Percentiles rank a stretch among this genome's conserved stretches.
These are phyloP conservation scores for Globisporangium uncinulatum DNA, from an alignment of 352 stramenopile species.

Conservation along the genomic window DNA sequence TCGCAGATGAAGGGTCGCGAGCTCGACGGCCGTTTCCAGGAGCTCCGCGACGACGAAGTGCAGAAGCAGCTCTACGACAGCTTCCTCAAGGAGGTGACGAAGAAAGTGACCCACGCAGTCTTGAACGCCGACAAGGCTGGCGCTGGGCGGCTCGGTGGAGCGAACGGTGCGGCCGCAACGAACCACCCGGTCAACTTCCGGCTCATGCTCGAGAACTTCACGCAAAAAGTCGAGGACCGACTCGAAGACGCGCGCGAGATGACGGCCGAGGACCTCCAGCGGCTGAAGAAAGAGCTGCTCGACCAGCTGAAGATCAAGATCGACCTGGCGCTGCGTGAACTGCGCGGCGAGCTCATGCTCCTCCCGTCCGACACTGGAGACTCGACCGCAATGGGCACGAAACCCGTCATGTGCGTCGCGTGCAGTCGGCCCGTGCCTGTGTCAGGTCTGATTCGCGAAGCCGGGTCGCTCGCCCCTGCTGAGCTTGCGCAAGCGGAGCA, in stretches of 20 bases:
- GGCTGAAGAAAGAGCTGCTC: constrained; percentile 56
- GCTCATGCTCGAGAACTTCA: constrained; percentile 67
- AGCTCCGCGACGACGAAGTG: constrained; percentile 28
- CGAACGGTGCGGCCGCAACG: constrained; percentile 19
- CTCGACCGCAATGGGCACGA: constrained; percentile 72
- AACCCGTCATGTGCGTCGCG: constrained; percentile 77
- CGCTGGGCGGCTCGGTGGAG: constrained; percentile 8
- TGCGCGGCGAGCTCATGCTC: constrained; percentile 64
- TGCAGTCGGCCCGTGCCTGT: constrained; percentile 73
- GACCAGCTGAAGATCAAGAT: constrained; percentile 57
- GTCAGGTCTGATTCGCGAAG: constrained; percentile 44
- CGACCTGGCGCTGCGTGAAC: constrained; percentile 47
- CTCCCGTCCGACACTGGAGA: constrained; percentile 42
- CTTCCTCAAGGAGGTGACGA: constrained; percentile 69
- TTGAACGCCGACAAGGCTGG: constrained; percentile 42
- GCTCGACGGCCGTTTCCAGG: constrained; percentile 37
- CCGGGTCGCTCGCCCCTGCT: constrained; percentile 34
- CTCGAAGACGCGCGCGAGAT: constrained; percentile 57
- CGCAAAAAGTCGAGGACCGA: constrained; percentile 62
- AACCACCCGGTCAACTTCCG: constrained; percentile 63
- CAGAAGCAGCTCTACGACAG: constrained; percentile 67
- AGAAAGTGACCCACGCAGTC: constrained; percentile 62
- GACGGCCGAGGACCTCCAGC: constrained; percentile 54
- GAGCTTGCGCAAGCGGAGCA: constrained; percentile 25
- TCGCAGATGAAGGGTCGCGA: constrained; percentile 52